Conservation (phyloP, 345 rosid species). For the Sisymbrium irio region DNA sequence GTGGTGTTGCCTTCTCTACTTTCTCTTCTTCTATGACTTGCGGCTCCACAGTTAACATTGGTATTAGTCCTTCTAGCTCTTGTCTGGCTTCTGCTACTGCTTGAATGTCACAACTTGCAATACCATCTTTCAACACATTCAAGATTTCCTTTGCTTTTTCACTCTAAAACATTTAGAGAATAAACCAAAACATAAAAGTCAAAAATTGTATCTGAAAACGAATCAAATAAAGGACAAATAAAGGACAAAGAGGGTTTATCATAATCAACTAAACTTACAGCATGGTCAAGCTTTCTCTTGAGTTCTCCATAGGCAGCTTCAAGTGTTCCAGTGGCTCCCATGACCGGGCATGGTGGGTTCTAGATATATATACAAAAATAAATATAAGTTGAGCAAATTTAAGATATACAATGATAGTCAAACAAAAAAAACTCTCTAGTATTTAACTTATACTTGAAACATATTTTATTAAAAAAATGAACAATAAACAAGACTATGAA, state of each 20-base stretch:
- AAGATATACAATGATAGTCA: neutral
- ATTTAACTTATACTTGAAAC: neutral
- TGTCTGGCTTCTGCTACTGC: constrained; percentile 48
- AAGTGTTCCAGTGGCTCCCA: constrained; percentile 20
- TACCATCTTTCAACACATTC: constrained; percentile 46
- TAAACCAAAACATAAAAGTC: constrained; percentile 9
- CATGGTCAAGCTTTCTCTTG: constrained; percentile 51
- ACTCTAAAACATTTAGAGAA: constrained; percentile 47
- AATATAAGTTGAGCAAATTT: too few species aligned
- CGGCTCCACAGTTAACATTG: constrained; percentile 40
- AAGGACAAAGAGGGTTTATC: neutral
- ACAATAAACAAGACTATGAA: neutral
- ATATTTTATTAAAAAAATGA: neutral
- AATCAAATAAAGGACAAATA: neutral
- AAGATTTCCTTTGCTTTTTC: constrained; percentile 50
- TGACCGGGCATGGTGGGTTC: neutral
- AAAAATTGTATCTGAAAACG: neutral
- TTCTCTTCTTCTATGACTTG: constrained; percentile 29
- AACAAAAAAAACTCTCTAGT: neutral
- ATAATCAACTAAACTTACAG: constrained; percentile 45
- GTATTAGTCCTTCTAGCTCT: constrained; percentile 63
- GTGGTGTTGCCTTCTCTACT: constrained; percentile 1
- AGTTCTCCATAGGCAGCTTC: constrained; percentile 46
- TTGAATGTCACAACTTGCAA: constrained; percentile 33
- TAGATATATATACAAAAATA: too few species aligned